These are phyloP conservation scores for Scedosporium aurantiacum DNA, from an alignment of 2,329 filamentous ascomycete genomes.

Conservation along the genomic window DNA sequence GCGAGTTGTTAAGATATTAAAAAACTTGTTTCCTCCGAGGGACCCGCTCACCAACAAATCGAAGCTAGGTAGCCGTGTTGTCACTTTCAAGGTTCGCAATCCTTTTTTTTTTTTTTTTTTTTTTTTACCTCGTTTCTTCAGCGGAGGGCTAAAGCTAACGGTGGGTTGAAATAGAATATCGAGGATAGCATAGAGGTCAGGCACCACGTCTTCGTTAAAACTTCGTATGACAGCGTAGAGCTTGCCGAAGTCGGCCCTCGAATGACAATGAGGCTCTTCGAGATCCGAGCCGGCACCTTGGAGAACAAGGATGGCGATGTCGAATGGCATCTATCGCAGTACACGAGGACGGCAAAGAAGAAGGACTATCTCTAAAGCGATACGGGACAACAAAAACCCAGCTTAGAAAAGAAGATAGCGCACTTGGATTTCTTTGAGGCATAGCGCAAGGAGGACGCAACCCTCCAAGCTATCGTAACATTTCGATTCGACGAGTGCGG, in stretches of 20 bases:
- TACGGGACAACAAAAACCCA: background rate
- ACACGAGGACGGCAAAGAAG: conserved; percentile 85
- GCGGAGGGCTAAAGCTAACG: background rate
- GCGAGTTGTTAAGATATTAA: conserved; percentile 78
- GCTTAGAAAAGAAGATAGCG: background rate
- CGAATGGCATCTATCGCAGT: conserved; percentile 94
- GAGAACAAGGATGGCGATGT: conserved; percentile 93
- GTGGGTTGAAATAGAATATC: conserved; percentile 44
- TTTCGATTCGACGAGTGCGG: background rate
- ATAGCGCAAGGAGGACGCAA: background rate
- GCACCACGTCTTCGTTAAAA: conserved; percentile 75
- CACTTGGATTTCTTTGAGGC: background rate
- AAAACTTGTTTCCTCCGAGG: conserved; percentile 86
- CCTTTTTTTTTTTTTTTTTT: too few species aligned
- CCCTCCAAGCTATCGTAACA: background rate
- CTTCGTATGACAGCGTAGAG: conserved; percentile 80
- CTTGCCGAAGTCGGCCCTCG: conserved; percentile 81
- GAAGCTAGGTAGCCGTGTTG: conserved; percentile 77
- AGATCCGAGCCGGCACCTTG: conserved; percentile 81
- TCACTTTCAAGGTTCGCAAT: conserved; percentile 59
- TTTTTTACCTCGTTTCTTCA: background rate
- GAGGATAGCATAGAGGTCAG: conserved; percentile 90
- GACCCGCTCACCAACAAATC: conserved; percentile 53
- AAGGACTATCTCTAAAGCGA: conserved; percentile 77
- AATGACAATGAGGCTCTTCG: conserved; percentile 95